Evolutionary conservation across 2,329 filamentous ascomycete genomes (phyloP).

Genomic region (Cordyceps pruinosa): DNA sequence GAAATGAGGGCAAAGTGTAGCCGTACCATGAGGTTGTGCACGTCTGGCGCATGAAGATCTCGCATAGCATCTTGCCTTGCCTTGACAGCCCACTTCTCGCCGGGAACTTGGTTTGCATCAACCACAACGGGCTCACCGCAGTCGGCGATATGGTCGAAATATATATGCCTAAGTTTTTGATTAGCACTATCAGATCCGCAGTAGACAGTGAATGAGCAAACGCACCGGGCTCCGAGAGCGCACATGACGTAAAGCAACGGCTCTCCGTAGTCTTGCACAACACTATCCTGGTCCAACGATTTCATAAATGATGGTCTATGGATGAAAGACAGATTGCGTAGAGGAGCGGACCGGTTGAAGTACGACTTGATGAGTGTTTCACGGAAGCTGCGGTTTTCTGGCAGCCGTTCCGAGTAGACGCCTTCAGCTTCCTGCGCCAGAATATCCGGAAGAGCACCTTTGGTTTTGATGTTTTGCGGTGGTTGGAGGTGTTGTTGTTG

Average conservation of each 20-base stretch:
- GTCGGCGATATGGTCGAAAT: constrained; percentile 14
- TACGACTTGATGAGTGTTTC: constrained; percentile 16
- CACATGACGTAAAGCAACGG: constrained; percentile 20
- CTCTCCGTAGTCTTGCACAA: constrained; percentile 19
- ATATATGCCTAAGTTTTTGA: constrained; percentile 11
- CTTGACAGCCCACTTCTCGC: constrained; percentile 17
- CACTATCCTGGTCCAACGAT: constrained; percentile 17
- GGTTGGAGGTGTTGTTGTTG: constrained; percentile 4
- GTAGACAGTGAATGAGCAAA: background rate
- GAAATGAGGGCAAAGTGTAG: background rate
- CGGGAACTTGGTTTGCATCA: constrained; percentile 13
- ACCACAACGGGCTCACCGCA: background rate
- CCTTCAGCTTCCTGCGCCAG: background rate
- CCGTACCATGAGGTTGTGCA: constrained; percentile 19
- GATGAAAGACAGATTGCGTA: constrained; percentile 20
- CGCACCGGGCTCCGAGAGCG: constrained; percentile 19
- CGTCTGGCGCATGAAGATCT: constrained; percentile 16
- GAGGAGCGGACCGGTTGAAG: constrained; percentile 19
- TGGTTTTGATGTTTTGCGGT: background rate
- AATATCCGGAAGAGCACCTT: background rate
- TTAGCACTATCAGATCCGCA: background rate
- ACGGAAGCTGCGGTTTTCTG: constrained; percentile 14
- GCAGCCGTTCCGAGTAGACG: constrained; percentile 16
- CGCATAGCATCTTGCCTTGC: constrained; percentile 16
- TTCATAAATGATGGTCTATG: constrained; percentile 21